Base-by-base conservation (phyloP, 208 protist species). In the Trypanosoma rangeli region DNA sequence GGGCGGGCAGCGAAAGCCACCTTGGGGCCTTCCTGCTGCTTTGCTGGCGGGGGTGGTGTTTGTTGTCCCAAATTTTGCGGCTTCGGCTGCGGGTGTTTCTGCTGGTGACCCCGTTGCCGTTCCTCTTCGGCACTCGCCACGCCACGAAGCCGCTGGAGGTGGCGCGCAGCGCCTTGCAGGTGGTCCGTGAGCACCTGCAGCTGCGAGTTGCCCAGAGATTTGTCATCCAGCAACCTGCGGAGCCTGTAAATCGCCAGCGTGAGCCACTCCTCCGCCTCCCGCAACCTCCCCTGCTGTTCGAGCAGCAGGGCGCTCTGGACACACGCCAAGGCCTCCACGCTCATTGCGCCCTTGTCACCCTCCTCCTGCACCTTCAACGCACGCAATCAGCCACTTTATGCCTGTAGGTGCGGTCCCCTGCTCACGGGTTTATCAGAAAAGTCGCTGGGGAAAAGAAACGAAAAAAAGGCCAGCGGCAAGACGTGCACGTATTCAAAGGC, bases 201-300 rank as follows among this genome's bases (percentile, higher is more conserved):
- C 54, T 83, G 75, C 5, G 48, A 56, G 18, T 87, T 73, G 12
- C 71, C 55, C 54, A 90, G 75, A 31, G 65, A 62, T 0, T 42
- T 60, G 24, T 83, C 70, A 35, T 73, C 35, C 35, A 91, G 64
- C 4, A 76, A 65, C 18, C 71, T 48, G 3, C 80, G 80, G 10
- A 95, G 78, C 13, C 76, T 22, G 29, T 75, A 35, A 44, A 92
- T 87, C 20, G 77, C 87, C 22, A 78, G 73, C 16, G 79, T 85
- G 77, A 89, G 90, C 65, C 73, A 86, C 70, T 85, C 87, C 73
- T 95, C 85, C n/a, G 89, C 89, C 62, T 89, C 80, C 10, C 61
- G 66, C n/a, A 83, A 75, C 59, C 73, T 75, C 28, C 70, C 72
- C 24, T 69, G 53, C 1, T 64, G 80, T 64, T 94, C 84, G 28